phyloP scores from a whole-genome alignment of 75 land plant species.

The Sequoiadendron giganteum region DNA sequence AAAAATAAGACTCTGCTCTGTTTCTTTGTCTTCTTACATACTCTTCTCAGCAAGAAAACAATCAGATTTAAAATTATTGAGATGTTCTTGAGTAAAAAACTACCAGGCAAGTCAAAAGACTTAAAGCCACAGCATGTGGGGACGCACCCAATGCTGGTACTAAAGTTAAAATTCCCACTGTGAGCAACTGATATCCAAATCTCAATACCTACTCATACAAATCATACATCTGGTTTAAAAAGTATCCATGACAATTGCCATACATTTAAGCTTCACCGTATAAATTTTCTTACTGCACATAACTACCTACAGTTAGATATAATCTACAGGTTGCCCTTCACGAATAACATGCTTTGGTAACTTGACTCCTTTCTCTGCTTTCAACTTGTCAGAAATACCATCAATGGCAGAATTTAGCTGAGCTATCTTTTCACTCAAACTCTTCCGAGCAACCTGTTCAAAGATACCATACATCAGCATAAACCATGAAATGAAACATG shows the following conservation, averaged over 20 bases:
- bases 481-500: background rate
- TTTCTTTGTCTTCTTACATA: background rate
- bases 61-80: background rate
- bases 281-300: background rate
- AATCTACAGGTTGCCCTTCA: background rate
- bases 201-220: background rate
- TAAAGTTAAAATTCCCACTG: background rate
- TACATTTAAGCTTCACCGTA: background rate
- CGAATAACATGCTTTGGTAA: background rate
- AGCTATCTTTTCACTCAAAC: conserved; percentile 65
- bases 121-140: background rate
- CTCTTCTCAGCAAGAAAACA: background rate
- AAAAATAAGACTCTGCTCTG: background rate
- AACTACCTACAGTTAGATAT: background rate
- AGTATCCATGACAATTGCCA: background rate
- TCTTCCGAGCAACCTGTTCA: conserved; percentile 55
- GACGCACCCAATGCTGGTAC: background rate
- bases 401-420: conserved; percentile 78
- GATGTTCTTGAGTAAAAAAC: background rate
- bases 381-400: conserved; percentile 66
- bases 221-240: background rate
- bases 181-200: background rate
- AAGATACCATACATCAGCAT: background rate
- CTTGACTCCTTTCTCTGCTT: conserved; percentile 30
- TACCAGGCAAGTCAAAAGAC: background rate